These are phyloP conservation scores for Craspedostauros australis DNA, from an alignment of 108 stramenopile genomes.

Conservation along the genomic window DNA sequence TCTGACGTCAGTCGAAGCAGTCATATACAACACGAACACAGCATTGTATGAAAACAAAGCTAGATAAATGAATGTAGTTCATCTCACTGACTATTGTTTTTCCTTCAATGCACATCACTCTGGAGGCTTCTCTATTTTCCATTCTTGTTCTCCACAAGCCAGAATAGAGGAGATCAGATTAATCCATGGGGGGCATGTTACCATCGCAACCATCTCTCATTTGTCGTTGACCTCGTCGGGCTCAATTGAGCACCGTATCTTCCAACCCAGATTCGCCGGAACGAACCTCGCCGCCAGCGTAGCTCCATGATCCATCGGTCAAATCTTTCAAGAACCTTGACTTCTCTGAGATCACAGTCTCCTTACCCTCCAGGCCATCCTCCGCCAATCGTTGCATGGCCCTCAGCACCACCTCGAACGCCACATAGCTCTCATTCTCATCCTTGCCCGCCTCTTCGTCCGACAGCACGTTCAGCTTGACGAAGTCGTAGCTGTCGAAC, in stretches of 20 bases:
- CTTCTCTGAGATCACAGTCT: conserved; percentile 48
- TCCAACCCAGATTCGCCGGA: conserved; percentile 52
- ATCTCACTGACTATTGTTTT: too few species aligned
- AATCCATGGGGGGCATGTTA: too few species aligned
- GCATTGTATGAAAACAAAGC: too few species aligned
- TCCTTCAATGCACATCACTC: too few species aligned
- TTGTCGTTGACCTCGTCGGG: too few species aligned
- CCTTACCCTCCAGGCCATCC: conserved; percentile 27
- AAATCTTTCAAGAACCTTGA: conserved; percentile 46
- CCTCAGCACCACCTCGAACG: conserved; percentile 48
- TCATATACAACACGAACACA: too few species aligned
- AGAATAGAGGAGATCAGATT: too few species aligned
- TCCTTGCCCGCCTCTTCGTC: conserved; percentile 11
- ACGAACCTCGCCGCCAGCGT: conserved; percentile 62
- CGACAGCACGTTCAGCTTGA: conserved; percentile 21
- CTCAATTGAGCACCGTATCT: conserved; percentile 36
- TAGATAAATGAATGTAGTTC: too few species aligned
- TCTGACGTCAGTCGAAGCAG: too few species aligned
- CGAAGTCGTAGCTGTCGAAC: conserved; percentile 79
- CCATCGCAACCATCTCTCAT: too few species aligned
- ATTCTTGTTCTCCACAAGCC: too few species aligned
- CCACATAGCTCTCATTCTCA: conserved; percentile 46
- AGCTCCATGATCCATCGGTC: conserved; percentile 40
- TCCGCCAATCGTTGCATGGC: conserved; percentile 10
- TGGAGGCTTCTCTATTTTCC: too few species aligned